Evolutionary conservation across 371 early-diverging fungal species (phyloP).

Genomic region (Sporodiniella umbellata): DNA sequence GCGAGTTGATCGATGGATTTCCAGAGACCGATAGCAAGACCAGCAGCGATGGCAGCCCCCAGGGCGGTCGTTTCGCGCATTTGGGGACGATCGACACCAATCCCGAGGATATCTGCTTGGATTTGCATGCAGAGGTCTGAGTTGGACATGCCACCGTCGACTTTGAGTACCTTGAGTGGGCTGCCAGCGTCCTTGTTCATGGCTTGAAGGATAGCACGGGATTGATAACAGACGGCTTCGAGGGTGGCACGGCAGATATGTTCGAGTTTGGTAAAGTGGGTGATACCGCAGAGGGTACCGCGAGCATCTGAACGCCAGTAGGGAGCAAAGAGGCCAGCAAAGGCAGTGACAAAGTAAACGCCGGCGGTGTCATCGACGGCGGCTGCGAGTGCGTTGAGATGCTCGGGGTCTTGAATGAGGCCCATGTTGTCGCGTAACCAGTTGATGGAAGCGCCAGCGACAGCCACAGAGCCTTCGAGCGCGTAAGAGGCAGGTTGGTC

Average conservation of each 20-base stretch:
- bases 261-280: constrained; percentile 78
- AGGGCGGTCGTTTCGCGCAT: constrained; percentile 95
- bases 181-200: constrained; percentile 81
- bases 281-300: constrained; percentile 87
- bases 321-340: constrained; percentile 92
- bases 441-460: constrained; percentile 90
- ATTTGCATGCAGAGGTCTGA: constrained; percentile 91
- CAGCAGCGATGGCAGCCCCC: constrained; percentile 95
- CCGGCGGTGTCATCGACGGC: constrained; percentile 79
- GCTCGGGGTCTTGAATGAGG: constrained; percentile 64
- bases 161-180: constrained; percentile 69
- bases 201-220: constrained; percentile 85
- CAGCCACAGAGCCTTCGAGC: constrained; percentile 93
- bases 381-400: constrained; percentile 58
- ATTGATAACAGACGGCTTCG: constrained; percentile 91
- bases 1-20: constrained; percentile 33
- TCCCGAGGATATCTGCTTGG: constrained; percentile 87
- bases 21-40: constrained; percentile 82
- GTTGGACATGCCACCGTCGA: constrained; percentile 94
- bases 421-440: constrained; percentile 91
- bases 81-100: constrained; percentile 81
- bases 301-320: constrained; percentile 94
- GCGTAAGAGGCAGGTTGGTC: constrained; percentile 68
- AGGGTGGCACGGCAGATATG: constrained; percentile 90
- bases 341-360: constrained; percentile 96